Base-by-base conservation (phyloP, 768 basidiomycete genomes). In the Pholiota microspora region DNA sequence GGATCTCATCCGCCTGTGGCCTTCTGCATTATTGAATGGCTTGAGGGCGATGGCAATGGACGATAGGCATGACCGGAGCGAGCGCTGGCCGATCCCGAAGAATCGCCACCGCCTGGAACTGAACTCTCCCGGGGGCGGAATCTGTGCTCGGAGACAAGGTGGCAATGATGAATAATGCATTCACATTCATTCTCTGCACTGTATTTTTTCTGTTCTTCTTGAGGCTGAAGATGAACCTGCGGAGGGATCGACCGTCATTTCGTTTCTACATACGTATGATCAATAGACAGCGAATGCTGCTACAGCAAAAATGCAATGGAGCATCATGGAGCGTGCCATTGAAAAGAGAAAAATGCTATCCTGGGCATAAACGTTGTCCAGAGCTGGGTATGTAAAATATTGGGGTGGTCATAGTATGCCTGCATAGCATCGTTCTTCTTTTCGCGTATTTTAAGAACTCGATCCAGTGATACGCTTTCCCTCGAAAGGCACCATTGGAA, bases 1-100 rank as follows among this genome's bases (percentile, higher is more conserved):
- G 58, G 58, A 59, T 59, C 58, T 59, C 54, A 53, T 59, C 57
- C 57, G 58, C 47, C 21, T 42, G 40, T n/a, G 40, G 40, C 3
- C 3, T 21, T 23, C 4, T 16, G 12, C 18, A 16, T 35, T 34
- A 29, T 21, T 23, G 23, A 15, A 32, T 47, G 35, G 46, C 23
- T 16, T 8, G n/a, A 25, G 25, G 38, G 29, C 7, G 53, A 34
- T 28, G 53, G 18, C 24, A 32, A 51, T 24, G 24, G 29, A 25
- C 35, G 38, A 18, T 38, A 50, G 49, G 31, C 49, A 36, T 25
- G 29, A 54, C 53, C 54, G 54, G 54, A 44, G 51, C 54, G 54
- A 48, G 49, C 42, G 38, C 21, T 51, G 50, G 49, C 54, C 54
- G 54, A 59, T 59, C 50, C 58, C 58, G 58, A 53, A 27, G 54